phyloP scores from a whole-genome alignment of 208 protist genomes.

The Trypanosoma brucei region DNA sequence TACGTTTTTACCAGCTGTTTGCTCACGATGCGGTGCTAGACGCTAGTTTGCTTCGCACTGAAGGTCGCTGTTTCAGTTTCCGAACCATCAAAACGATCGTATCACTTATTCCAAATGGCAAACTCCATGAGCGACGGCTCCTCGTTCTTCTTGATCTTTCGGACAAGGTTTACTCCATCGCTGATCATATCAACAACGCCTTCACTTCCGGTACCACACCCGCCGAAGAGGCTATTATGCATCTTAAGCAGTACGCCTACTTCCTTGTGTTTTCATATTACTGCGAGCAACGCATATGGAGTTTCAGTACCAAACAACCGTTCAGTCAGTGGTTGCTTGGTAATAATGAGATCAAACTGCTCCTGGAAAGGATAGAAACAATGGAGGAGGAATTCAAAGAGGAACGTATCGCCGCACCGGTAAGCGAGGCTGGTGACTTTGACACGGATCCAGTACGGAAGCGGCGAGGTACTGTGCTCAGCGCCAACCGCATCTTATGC shows the following conservation, averaged over 20 bases:
- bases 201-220: slow-evolving; percentile 42
- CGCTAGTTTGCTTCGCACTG: slow-evolving; percentile 57
- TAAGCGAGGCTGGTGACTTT: slow-evolving; percentile 31
- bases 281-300: slow-evolving; percentile 86
- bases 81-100: slow-evolving; percentile 85
- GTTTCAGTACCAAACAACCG: slow-evolving; percentile 37
- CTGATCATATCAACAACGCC: slow-evolving; percentile 79
- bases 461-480: slow-evolving; percentile 78
- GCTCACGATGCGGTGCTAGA: slow-evolving; percentile 66
- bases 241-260: slow-evolving; percentile 76
- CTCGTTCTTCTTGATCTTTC: slow-evolving; percentile 74
- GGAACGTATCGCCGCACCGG: slow-evolving; percentile 55
- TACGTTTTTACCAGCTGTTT: slow-evolving; percentile 85
- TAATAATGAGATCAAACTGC: slow-evolving; percentile 60
- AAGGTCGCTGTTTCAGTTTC: slow-evolving; percentile 43
- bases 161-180: slow-evolving; percentile 84
- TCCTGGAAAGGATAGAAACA: slow-evolving; percentile 67
- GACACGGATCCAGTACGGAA: slow-evolving; percentile 50
- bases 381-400: slow-evolving; percentile 69
- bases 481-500: slow-evolving; percentile 74
- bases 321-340: slow-evolving; percentile 70
- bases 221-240: slow-evolving; percentile 73
- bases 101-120: slow-evolving; percentile 83
- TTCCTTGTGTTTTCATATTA: slow-evolving; percentile 88
- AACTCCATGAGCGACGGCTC: slow-evolving; percentile 80